Conservation (phyloP, 305 asterid species). For the Euphrasia arctica region DNA sequence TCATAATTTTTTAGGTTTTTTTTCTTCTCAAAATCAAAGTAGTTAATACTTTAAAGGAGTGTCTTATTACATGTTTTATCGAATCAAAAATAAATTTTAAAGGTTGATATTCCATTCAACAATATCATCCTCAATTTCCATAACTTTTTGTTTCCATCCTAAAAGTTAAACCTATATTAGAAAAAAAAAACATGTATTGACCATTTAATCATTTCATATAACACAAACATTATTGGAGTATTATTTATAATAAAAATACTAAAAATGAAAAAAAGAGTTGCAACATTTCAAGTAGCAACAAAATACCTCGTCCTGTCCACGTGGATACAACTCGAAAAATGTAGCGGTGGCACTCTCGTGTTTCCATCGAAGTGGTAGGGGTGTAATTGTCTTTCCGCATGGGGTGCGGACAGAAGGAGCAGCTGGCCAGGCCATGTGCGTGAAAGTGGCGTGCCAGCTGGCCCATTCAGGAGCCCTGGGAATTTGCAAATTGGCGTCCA, state of each 20-base stretch:
- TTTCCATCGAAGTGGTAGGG: neutral
- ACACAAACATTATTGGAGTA: too few species aligned
- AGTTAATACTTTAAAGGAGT: too few species aligned
- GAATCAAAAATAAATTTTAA: too few species aligned
- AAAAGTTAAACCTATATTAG: neutral
- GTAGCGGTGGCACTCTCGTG: neutral
- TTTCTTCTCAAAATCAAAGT: too few species aligned
- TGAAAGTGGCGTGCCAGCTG: slow-evolving; percentile 39
- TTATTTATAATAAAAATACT: too few species aligned
- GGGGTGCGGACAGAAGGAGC: slow-evolving; percentile 8
- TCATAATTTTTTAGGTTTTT: too few species aligned
- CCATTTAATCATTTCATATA: too few species aligned
- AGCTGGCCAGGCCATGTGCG: slow-evolving; percentile 37
- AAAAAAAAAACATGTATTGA: too few species aligned
- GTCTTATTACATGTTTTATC: too few species aligned
- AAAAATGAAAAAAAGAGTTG: neutral
- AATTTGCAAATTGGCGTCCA: slow-evolving; percentile 27
- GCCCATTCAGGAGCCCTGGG: slow-evolving; percentile 24
- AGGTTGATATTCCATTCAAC: neutral
- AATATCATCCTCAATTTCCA: neutral
- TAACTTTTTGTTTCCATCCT: neutral
- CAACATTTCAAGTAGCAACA: neutral
- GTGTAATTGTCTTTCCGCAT: neutral
- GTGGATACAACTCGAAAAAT: neutral
- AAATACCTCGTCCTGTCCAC: neutral